A percentile compares a stretch with the other conserved stretches of the same genome.
phyloP scores from a whole-genome alignment of 208 protist genomes.

The Lotmaria passim region DNA sequence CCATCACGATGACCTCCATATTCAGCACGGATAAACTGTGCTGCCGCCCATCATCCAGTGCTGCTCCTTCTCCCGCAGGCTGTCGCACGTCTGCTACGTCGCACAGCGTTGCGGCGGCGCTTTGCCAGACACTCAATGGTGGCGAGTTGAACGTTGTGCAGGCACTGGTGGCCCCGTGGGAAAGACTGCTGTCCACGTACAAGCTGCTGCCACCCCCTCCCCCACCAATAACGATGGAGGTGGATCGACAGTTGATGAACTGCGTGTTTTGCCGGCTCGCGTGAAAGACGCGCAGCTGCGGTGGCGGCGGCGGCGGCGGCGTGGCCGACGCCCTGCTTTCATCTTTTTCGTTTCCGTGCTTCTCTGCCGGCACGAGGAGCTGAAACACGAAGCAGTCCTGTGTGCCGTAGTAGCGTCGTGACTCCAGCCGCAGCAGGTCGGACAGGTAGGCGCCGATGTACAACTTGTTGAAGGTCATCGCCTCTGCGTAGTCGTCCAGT shows the following conservation, averaged over 20 bases:
- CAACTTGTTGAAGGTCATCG: constrained; percentile 22
- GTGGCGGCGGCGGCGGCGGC: constrained; percentile 3
- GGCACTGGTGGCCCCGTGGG: constrained; percentile 56
- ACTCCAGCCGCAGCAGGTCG: constrained; percentile 44
- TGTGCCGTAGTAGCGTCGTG: constrained; percentile 70
- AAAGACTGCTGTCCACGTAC: constrained; percentile 58
- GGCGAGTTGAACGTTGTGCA: constrained; percentile 75
- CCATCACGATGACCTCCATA: constrained; percentile 69
- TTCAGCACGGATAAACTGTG: constrained; percentile 49
- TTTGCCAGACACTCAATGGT: constrained; percentile 62
- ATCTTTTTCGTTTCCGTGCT: too few relatives aligned
- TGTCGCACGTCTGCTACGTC: constrained; percentile 3
- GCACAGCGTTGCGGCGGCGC: constrained; percentile 14
- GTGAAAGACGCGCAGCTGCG: constrained; percentile 49
- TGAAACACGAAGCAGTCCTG: constrained; percentile 84
- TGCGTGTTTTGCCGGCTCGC: constrained; percentile 62
- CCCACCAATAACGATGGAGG: constrained; percentile 72
- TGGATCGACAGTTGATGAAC: constrained; percentile 63
- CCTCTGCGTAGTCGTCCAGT: not conserved
- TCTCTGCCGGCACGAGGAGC: constrained; percentile 41
- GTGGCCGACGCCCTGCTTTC: too few relatives aligned
- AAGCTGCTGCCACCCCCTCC: constrained; percentile 60
- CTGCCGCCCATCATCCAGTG: constrained; percentile 1
- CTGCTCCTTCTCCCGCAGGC: not conserved
- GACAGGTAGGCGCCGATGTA: constrained; percentile 76